These are phyloP conservation scores for Carex myosuroides DNA, from an alignment of 176 grass and related monocot species.

Conservation along the genomic window DNA sequence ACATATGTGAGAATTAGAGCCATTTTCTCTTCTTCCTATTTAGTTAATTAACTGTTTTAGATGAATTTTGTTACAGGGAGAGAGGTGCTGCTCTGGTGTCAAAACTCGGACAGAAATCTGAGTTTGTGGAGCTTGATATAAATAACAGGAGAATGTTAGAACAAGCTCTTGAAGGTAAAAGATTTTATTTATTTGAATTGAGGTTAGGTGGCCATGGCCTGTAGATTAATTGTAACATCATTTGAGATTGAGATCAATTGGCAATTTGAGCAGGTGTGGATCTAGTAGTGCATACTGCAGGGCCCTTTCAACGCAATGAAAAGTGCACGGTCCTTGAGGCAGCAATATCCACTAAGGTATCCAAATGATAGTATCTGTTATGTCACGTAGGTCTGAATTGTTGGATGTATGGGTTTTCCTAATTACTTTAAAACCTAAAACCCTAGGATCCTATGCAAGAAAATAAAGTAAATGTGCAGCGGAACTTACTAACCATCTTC, in stretches of 20 bases:
- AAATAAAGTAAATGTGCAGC: too few relatives aligned
- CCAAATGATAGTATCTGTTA: background rate
- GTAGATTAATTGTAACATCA: background rate
- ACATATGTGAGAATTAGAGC: background rate
- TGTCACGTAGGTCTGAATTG: background rate
- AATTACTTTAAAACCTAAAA: too few relatives aligned
- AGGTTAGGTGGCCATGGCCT: background rate
- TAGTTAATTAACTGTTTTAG: background rate
- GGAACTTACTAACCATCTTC: too few relatives aligned
- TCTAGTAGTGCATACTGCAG: slow-evolving; percentile 82
- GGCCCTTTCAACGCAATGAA: slow-evolving; percentile 65
- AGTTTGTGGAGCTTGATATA: slow-evolving; percentile 64
- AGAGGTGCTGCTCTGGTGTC: slow-evolving; percentile 57
- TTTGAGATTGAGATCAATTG: background rate
- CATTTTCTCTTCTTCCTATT: background rate
- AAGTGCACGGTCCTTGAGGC: slow-evolving; percentile 66
- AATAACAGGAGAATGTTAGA: slow-evolving; percentile 47
- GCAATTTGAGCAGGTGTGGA: slow-evolving; percentile 44
- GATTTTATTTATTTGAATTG: slow-evolving; percentile 1
- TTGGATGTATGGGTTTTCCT: too few relatives aligned
- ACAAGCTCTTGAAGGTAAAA: slow-evolving; percentile 41
- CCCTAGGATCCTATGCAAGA: too few relatives aligned
- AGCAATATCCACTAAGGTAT: slow-evolving; percentile 81
- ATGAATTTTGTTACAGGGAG: slow-evolving; percentile 39
- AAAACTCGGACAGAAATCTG: slow-evolving; percentile 49